Base-by-base conservation (phyloP, 129 eudicot species). In the Artemisia annua region DNA sequence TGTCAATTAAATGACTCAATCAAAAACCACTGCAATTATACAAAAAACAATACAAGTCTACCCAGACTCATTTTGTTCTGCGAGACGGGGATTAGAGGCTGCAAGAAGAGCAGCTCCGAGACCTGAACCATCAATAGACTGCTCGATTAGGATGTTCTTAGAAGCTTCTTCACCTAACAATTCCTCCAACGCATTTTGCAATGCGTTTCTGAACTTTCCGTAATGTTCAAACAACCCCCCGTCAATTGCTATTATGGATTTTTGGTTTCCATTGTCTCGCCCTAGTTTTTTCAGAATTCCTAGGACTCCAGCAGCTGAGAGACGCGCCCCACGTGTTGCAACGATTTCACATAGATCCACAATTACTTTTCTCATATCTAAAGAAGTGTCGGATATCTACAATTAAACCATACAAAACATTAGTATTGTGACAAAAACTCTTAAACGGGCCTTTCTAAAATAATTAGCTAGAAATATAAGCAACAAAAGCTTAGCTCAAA, bases 51-150 rank as follows among this genome's bases (percentile, higher is more conserved):
- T 6, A 70, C 30, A 48, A 67, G 35, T 63, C 75, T 63, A 89
- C 30, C 69, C 18, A n/a, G 88, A 71, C 63, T 82, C 91, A 5
- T 59, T 80, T 12, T 71, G 74, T 73, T 83, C 87, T 32, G 76
- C 86, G 80, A 89, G 87, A 70, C 80, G 95, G n/a, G 96, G 89
- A 74, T 92, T 91, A 39, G 96, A 87, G 55, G 97, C 98, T 1
- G 98, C 98, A 43, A 94, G 79, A 64, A 93, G 91, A 58, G 98
- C 97, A 7, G 98, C 98, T 51, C 98, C 96, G 12, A 87, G 86
- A 48, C 98, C 98, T 2, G 98, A 94, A 9, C 97, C 98, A 54
- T 94, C 98, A 46, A 86, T 94, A 0, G 91, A 83, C 5, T 69
- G 91, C 85, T 83, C 85, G 39, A 87, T 48, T 11, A 82, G 16